Conservation (phyloP, 805 yeast genomes). For the Yamadazyma insecticola region DNA sequence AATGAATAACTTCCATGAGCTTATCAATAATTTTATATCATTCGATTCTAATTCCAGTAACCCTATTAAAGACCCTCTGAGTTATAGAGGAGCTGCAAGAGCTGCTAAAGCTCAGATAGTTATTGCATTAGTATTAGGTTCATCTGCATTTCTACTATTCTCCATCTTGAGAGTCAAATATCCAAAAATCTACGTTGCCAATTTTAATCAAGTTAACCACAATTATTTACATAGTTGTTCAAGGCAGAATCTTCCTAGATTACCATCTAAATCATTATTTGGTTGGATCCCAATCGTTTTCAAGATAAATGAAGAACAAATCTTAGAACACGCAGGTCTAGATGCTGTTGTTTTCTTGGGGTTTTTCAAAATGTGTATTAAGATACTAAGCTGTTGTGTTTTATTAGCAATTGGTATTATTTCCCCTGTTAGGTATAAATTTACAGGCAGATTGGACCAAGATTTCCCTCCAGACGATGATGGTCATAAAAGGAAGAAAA, state of each 20-base stretch:
- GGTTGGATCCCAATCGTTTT: constrained; percentile 78
- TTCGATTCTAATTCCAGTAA: constrained; percentile 4
- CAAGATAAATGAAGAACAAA: constrained; percentile 64
- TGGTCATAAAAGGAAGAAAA: constrained; percentile 11
- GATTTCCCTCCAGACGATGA: constrained; percentile 20
- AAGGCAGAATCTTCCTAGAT: constrained; percentile 51
- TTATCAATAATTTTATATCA: no score
- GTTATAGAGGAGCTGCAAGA: constrained; percentile 27
- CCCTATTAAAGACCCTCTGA: constrained; percentile 11
- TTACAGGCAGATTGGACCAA: constrained; percentile 56
- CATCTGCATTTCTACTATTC: constrained; percentile 62
- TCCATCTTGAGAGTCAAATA: constrained; percentile 66
- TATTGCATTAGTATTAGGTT: constrained; percentile 66
- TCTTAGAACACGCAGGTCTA: constrained; percentile 85
- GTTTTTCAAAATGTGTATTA: constrained; percentile 85
- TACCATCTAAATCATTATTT: constrained; percentile 56
- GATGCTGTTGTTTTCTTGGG: constrained; percentile 92
- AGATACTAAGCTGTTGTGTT: constrained; percentile 58
- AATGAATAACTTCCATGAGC: no score
- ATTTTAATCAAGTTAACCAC: constrained; percentile 48
- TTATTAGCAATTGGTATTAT: constrained; percentile 69
- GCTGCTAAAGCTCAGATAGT: constrained; percentile 75
- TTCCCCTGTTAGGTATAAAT: constrained; percentile 80
- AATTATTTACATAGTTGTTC: constrained; percentile 40
- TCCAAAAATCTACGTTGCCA: constrained; percentile 82